These are phyloP conservation scores for Pestalotiopsis sp. DNA, from an alignment of 2,329 filamentous ascomycete species.

Conservation along the genomic window DNA sequence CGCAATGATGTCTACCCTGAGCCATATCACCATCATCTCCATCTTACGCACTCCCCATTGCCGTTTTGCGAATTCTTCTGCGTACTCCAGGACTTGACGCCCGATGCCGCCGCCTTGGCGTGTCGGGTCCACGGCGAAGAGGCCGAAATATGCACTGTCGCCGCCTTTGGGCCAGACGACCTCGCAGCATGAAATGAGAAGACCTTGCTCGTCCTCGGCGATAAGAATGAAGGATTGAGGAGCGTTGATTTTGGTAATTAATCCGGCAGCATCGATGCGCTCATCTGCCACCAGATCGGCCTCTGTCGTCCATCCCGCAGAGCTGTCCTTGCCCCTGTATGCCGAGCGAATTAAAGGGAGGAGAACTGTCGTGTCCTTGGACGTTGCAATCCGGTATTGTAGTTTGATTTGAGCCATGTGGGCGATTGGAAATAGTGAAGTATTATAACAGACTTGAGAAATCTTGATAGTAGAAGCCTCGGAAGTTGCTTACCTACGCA, in stretches of 20 bases:
- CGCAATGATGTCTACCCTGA: constrained; percentile 40
- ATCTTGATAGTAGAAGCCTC: neutral
- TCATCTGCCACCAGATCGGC: constrained; percentile 44
- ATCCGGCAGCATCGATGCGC: constrained; percentile 40
- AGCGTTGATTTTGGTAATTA: constrained; percentile 40
- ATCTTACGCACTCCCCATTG: constrained; percentile 33
- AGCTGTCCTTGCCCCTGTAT: constrained; percentile 43
- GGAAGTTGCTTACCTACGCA: neutral
- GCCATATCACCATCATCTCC: constrained; percentile 47
- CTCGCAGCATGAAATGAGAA: constrained; percentile 44
- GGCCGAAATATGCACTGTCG: constrained; percentile 41
- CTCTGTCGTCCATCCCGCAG: constrained; percentile 49
- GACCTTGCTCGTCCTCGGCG: constrained; percentile 27
- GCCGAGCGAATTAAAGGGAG: constrained; percentile 43
- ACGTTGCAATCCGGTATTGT: constrained; percentile 1
- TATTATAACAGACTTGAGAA: neutral
- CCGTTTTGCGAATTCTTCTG: constrained; percentile 36
- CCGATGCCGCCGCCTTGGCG: constrained; percentile 47
- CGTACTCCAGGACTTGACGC: constrained; percentile 36
- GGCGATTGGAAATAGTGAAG: neutral
- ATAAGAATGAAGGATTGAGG: constrained; percentile 38
- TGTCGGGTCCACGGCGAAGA: constrained; percentile 47
- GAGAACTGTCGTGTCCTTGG: constrained; percentile 18
- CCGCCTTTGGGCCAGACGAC: constrained; percentile 26
- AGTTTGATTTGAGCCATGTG: neutral